Conservation (phyloP, 306 rosid genomes). For the Potentilla sterilis region DNA sequence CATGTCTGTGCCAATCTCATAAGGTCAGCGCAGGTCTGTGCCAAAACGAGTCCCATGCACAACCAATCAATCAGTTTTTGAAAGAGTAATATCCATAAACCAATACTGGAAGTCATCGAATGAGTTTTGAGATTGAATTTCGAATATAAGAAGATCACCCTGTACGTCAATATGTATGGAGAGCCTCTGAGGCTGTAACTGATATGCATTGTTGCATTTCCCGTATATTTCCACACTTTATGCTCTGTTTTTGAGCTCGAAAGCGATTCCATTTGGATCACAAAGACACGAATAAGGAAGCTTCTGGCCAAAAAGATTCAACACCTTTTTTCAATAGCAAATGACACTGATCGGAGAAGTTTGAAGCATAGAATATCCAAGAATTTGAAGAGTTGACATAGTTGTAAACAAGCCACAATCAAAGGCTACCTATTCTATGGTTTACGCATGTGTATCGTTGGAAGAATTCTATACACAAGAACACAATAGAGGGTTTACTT, state of each 20-base stretch:
- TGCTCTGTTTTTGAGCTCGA: background rate
- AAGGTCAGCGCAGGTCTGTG: too few species aligned
- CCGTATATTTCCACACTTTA: background rate
- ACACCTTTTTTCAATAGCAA: background rate
- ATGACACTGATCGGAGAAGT: background rate
- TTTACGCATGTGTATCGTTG: background rate
- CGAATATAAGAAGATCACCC: background rate
- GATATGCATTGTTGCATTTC: background rate
- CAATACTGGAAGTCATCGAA: background rate
- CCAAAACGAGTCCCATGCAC: background rate
- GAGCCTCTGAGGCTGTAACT: background rate
- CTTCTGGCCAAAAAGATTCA: conserved; percentile 1
- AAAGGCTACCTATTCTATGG: background rate
- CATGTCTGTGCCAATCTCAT: too few species aligned
- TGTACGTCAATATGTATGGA: background rate
- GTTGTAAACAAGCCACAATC: background rate
- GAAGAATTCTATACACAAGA: background rate
- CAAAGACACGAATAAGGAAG: background rate
- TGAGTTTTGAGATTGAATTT: background rate
- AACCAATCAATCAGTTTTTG: background rate
- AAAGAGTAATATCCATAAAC: background rate
- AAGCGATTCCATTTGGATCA: conserved; percentile 6
- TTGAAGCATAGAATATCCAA: conserved; percentile 3
- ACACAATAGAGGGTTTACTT: background rate
- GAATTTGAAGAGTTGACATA: background rate